Percentiles rank a stretch among this genome's conserved stretches.
These are phyloP conservation scores for Athelia psychrophila DNA, from an alignment of 1,284 basidiomycete species.

Conservation along the genomic window DNA sequence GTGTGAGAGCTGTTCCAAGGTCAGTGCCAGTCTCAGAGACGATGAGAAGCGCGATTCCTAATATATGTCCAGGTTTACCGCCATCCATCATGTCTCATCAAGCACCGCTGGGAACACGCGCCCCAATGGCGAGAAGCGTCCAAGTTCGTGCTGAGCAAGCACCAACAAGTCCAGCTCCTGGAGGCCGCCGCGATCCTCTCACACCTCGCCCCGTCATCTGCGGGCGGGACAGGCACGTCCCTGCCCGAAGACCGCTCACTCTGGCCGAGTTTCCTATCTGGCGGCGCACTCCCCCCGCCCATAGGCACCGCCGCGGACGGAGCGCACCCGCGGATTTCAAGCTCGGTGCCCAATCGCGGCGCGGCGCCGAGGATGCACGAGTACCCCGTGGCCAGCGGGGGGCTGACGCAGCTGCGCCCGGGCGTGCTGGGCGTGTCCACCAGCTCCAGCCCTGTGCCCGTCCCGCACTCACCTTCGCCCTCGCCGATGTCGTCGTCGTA, in stretches of 20 bases:
- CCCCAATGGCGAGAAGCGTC: constrained; percentile 97
- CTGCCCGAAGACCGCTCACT: constrained; percentile 90
- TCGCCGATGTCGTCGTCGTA: constrained; percentile 12
- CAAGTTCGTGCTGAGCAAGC: constrained; percentile 93
- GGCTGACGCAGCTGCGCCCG: constrained; percentile 54
- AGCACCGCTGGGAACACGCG: constrained; percentile 97
- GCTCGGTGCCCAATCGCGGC: constrained; percentile 36
- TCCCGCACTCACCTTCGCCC: constrained; percentile 5
- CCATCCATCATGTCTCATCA: constrained; percentile 92
- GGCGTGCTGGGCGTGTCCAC: constrained; percentile 53
- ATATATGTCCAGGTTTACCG: constrained; percentile 71
- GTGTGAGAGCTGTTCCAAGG: constrained; percentile 92
- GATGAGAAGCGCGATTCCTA: constrained; percentile 14
- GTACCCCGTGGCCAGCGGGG: constrained; percentile 46
- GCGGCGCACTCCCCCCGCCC: constrained; percentile 61
- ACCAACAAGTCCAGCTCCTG: constrained; percentile 96
- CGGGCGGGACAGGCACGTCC: constrained; percentile 70
- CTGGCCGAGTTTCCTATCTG: constrained; percentile 79
- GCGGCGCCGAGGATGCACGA: constrained; percentile 63
- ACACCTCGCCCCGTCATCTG: constrained; percentile 66
- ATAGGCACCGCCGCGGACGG: constrained; percentile 19
- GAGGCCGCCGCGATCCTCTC: constrained; percentile 97
- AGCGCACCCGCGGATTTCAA: constrained; percentile 30
- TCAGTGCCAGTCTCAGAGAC: constrained; percentile 22
- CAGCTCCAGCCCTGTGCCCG: constrained; percentile 7